Evolutionary conservation across 192 early-diverging fungal genomes (phyloP).

Genomic region (Rhizophagus sp.): DNA sequence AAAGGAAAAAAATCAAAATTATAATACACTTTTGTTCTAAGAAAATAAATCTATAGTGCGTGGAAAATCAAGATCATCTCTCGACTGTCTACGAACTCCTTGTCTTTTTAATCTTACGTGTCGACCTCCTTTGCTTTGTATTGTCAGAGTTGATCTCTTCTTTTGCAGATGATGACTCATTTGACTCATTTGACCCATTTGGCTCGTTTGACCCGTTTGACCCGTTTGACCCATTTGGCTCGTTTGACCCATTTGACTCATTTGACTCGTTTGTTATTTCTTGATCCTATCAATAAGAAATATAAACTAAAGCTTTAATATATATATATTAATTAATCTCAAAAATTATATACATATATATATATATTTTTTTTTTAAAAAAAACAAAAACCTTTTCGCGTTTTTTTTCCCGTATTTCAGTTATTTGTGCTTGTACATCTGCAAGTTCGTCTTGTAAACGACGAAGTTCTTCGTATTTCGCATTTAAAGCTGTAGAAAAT

Average conservation of each 20-base stretch:
- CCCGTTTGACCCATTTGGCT: too few relatives aligned
- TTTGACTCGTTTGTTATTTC: conserved; percentile 1
- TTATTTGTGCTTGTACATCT: conserved; percentile 59
- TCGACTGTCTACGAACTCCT: background rate
- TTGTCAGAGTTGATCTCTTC: background rate
- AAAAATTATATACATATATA: background rate
- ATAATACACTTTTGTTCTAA: background rate
- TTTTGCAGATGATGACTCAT: background rate
- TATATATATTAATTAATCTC: background rate
- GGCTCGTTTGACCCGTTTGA: background rate
- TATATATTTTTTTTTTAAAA: background rate
- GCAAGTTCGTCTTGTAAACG: conserved; percentile 60
- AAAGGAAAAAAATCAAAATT: conserved; percentile 3
- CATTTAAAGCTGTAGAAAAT: conserved; percentile 52
- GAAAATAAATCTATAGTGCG: background rate
- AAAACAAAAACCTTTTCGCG: conserved; percentile 21
- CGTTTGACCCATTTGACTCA: background rate
- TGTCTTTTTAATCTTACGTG: conserved; percentile 1
- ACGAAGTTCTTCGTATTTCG: conserved; percentile 62
- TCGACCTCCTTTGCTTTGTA: background rate
- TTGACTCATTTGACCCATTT: background rate
- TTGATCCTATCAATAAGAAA: background rate
- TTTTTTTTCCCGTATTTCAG: conserved; percentile 43
- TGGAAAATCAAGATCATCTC: background rate
- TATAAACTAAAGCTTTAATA: background rate